These are phyloP conservation scores for Antarctomyces pellizariae DNA, from an alignment of 495 filamentous ascomycete genomes.

Conservation along the genomic window DNA sequence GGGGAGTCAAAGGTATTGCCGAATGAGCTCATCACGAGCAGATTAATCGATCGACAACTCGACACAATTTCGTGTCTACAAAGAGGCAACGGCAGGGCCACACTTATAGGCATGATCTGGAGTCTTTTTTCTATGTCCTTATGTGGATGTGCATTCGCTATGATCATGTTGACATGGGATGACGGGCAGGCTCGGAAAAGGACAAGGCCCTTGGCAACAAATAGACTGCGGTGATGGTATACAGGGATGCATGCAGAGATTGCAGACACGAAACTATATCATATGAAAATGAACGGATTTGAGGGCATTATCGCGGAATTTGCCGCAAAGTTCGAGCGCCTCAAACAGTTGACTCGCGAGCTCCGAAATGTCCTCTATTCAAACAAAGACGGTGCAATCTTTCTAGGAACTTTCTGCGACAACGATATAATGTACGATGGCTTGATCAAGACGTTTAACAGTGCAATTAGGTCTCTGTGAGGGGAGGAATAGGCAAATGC, in stretches of 20 bases:
- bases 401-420: constrained; percentile 13
- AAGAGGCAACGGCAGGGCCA: too few relatives aligned
- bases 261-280: constrained; percentile 9
- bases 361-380: constrained; percentile 15
- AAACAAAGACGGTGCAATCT: constrained; percentile 12
- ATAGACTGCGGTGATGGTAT: constrained; percentile 14
- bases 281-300: constrained; percentile 13
- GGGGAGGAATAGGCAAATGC: too few relatives aligned
- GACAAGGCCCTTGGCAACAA: too few relatives aligned
- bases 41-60: constrained; percentile 9
- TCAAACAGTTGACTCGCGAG: constrained; percentile 12
- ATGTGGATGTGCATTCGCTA: too few relatives aligned
- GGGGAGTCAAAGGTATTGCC: constrained; percentile 9
- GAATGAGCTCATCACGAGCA: constrained; percentile 8
- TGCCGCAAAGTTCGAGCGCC: constrained; percentile 11
- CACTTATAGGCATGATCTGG: too few relatives aligned
- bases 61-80: constrained; percentile 7
- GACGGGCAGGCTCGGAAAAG: too few relatives aligned
- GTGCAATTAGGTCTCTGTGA: too few relatives aligned
- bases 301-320: constrained; percentile 14
- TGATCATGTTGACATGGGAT: too few relatives aligned
- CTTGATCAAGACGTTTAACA: constrained; percentile 12
- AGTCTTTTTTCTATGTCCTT: too few relatives aligned
- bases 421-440: constrained; percentile 11
- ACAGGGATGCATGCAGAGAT: constrained; percentile 12